These are phyloP conservation scores for Xylaria sp. DNA, from an alignment of 2,329 filamentous ascomycete genomes.

Conservation along the genomic window DNA sequence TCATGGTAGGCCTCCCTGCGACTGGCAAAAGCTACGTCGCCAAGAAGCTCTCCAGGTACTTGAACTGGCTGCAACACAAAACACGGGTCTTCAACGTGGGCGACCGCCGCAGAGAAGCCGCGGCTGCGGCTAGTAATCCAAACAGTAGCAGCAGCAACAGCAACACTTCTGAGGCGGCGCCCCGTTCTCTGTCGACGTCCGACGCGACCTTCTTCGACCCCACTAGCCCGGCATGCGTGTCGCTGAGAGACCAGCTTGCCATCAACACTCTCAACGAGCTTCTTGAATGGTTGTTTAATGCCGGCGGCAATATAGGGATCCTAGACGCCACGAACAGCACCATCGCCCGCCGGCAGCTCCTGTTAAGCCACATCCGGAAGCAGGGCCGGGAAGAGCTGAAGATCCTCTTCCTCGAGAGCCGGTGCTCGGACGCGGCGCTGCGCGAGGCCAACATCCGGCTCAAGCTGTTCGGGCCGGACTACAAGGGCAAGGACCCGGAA, in stretches of 20 bases:
- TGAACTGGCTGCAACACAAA: slow-evolving; percentile 35
- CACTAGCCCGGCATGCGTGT: slow-evolving; percentile 30
- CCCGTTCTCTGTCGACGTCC: slow-evolving; percentile 16
- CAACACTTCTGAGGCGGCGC: slow-evolving; percentile 8
- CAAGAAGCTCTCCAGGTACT: slow-evolving; percentile 33
- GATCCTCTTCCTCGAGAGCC: slow-evolving; percentile 32
- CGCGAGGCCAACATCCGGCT: slow-evolving; percentile 35
- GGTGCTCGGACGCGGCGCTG: slow-evolving; percentile 25
- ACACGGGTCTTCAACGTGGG: slow-evolving; percentile 33
- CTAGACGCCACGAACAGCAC: slow-evolving; percentile 37
- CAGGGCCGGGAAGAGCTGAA: slow-evolving; percentile 10
- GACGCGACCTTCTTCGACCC: slow-evolving; percentile 33
- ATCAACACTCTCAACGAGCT: slow-evolving; percentile 34
- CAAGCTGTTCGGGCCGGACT: slow-evolving; percentile 32
- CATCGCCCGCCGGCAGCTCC: slow-evolving; percentile 25
- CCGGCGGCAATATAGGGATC: slow-evolving; percentile 31
- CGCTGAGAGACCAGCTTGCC: slow-evolving; percentile 32
- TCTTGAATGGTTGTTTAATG: slow-evolving; percentile 22
- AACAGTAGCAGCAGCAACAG: background rate
- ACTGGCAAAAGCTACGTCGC: slow-evolving; percentile 36
- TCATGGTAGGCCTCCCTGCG: slow-evolving; percentile 35
- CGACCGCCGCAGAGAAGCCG: slow-evolving; percentile 29
- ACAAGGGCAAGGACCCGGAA: slow-evolving; percentile 31
- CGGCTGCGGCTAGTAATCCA: background rate
- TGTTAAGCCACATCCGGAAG: slow-evolving; percentile 25